Conservation (phyloP, 495 filamentous ascomycete genomes). For the Wilcoxina mikolae region DNA sequence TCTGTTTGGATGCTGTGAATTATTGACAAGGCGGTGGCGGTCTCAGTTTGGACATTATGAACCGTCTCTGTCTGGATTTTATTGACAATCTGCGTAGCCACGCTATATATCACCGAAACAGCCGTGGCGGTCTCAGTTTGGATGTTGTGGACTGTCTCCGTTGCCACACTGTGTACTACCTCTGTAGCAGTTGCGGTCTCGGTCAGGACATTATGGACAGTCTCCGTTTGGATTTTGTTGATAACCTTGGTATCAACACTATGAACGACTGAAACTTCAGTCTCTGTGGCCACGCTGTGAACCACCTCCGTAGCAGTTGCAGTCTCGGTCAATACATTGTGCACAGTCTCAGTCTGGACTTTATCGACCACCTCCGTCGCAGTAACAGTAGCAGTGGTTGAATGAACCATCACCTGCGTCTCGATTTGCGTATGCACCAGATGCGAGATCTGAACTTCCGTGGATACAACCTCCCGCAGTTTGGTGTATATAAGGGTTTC, state of each 20-base stretch:
- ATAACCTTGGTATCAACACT: constrained; percentile 4
- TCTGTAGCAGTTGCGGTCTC: constrained; percentile 7
- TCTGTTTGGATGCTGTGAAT: constrained; percentile 7
- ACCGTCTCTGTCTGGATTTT: constrained; percentile 19
- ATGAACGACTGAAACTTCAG: constrained; percentile 4
- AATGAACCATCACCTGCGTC: constrained; percentile 18
- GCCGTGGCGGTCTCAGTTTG: neutral
- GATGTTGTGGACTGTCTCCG: constrained; percentile 6
- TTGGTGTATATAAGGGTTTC: constrained; percentile 17
- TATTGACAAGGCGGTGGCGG: constrained; percentile 7
- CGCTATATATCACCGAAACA: neutral
- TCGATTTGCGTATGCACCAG: constrained; percentile 20
- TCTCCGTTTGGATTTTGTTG: constrained; percentile 8
- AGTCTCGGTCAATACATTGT: constrained; percentile 4
- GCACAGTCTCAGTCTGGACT: constrained; percentile 8
- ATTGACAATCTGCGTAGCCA: constrained; percentile 11
- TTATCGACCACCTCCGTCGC: constrained; percentile 2
- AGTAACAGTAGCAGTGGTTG: constrained; percentile 10
- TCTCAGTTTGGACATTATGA: constrained; percentile 6
- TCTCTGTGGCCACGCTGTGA: constrained; percentile 5
- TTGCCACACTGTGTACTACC: neutral
- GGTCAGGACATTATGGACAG: constrained; percentile 6
- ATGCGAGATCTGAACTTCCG: constrained; percentile 18
- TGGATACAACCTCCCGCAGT: constrained; percentile 20
- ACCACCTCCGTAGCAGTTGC: constrained; percentile 6